Conservation (phyloP, 2,329 filamentous ascomycete genomes). For the Fusarium phyllophilum region DNA sequence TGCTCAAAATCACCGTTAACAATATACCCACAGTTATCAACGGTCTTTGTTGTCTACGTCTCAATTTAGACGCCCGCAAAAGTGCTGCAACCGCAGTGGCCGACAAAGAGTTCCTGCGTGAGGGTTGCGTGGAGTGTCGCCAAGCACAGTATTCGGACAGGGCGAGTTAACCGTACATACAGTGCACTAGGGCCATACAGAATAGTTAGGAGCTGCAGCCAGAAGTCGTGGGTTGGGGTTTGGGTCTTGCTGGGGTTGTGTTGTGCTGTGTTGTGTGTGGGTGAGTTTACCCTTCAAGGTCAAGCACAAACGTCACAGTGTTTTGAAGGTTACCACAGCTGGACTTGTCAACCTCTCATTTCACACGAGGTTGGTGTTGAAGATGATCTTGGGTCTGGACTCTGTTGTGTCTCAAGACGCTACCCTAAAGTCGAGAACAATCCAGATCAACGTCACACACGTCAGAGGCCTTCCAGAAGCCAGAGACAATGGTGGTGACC, state of each 20-base stretch:
- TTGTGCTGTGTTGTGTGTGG: constrained; percentile 7
- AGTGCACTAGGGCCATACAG: neutral
- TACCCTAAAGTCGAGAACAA: constrained; percentile 24
- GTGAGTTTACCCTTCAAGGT: constrained; percentile 12
- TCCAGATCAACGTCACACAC: neutral
- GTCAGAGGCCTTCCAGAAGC: constrained; percentile 31
- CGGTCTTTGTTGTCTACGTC: neutral
- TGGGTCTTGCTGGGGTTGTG: neutral
- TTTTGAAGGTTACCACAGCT: constrained; percentile 1
- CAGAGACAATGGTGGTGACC: constrained; percentile 13
- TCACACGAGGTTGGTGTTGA: constrained; percentile 21
- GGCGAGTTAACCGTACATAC: constrained; percentile 18
- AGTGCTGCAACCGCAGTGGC: constrained; percentile 13
- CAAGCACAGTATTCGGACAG: constrained; percentile 25
- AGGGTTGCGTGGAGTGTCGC: constrained; percentile 37
- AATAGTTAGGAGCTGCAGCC: neutral
- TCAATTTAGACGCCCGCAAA: constrained; percentile 20
- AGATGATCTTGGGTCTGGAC: constrained; percentile 15
- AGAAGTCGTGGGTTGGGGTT: constrained; percentile 19
- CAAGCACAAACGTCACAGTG: constrained; percentile 18
- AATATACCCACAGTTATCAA: neutral
- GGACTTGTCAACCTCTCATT: constrained; percentile 19
- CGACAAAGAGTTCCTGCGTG: constrained; percentile 38
- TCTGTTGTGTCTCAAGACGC: constrained; percentile 13
- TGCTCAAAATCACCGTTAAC: constrained; percentile 6